Percentiles rank a stretch among this genome's conserved stretches.
phyloP scores from a whole-genome alignment of 1,284 basidiomycete species.

The Cryptococcus sp. region DNA sequence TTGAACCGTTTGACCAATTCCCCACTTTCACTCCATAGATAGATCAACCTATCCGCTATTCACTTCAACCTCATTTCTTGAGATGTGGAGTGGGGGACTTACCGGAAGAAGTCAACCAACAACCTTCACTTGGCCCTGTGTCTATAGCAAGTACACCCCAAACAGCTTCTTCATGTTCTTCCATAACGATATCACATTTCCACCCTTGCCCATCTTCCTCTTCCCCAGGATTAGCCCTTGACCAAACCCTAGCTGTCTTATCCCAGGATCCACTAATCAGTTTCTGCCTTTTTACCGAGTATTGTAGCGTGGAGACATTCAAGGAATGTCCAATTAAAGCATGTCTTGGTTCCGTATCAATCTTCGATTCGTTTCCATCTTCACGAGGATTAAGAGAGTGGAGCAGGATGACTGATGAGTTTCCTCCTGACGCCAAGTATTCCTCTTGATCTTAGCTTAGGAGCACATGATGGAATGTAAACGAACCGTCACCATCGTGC shows the following conservation, averaged over 20 bases:
- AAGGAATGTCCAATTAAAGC: constrained; percentile 28
- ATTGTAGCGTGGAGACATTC: constrained; percentile 32
- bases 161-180: constrained; percentile 34
- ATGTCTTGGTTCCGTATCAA: constrained; percentile 5
- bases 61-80: neutral
- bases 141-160: constrained; percentile 32
- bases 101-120: constrained; percentile 22
- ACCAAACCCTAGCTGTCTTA: constrained; percentile 33
- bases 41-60: constrained; percentile 27
- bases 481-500: neutral
- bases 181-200: constrained; percentile 16
- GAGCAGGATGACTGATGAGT: constrained; percentile 32
- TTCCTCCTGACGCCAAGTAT: constrained; percentile 31
- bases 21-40: constrained; percentile 24
- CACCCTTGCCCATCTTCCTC: constrained; percentile 9
- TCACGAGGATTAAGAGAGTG: constrained; percentile 17
- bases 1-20: constrained; percentile 21
- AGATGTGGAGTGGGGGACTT: neutral
- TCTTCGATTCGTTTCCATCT: constrained; percentile 7
- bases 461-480: neutral
- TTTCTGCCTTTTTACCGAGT: constrained; percentile 12
- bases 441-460: constrained; percentile 2
- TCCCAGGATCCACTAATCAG: constrained; percentile 40
- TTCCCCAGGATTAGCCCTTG: constrained; percentile 2
- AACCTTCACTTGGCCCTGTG: constrained; percentile 15